phyloP scores from a whole-genome alignment of 1,284 basidiomycete species.

The Gomphus bonarii region DNA sequence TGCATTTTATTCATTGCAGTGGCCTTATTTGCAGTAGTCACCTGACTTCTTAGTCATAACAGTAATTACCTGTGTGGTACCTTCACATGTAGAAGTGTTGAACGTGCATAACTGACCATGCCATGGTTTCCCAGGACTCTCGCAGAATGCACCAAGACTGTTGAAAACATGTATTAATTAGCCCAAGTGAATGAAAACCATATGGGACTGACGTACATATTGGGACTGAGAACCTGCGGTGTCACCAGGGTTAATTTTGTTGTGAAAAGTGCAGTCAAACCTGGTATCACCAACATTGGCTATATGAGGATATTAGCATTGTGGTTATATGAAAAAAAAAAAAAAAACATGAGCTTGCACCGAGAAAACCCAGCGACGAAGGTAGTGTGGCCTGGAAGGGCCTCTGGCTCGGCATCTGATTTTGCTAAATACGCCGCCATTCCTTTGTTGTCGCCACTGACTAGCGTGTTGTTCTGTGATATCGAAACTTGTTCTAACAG shows the following conservation, averaged over 20 bases:
- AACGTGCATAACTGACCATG: constrained; percentile 57
- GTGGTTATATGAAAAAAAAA: neutral
- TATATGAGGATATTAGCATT: constrained; percentile 18
- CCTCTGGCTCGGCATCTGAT: constrained; percentile 52
- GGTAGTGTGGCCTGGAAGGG: constrained; percentile 59
- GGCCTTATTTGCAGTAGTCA: too few relatives aligned
- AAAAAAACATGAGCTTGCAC: constrained; percentile 29
- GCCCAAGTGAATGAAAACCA: neutral
- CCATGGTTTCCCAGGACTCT: constrained; percentile 58
- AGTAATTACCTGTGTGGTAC: constrained; percentile 24
- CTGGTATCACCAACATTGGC: constrained; percentile 67
- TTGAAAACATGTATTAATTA: neutral
- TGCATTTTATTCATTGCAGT: too few relatives aligned
- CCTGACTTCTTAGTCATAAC: too few relatives aligned
- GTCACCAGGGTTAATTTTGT: neutral
- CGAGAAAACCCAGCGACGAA: constrained; percentile 74
- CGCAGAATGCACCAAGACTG: constrained; percentile 65
- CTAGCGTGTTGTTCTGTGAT: constrained; percentile 75
- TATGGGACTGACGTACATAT: constrained; percentile 41
- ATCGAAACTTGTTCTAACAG: too few relatives aligned
- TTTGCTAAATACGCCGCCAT: constrained; percentile 58
- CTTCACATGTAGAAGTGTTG: constrained; percentile 68
- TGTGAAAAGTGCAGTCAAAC: neutral
- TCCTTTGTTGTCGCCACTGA: constrained; percentile 73
- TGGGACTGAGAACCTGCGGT: constrained; percentile 34